Evolutionary conservation across 2,329 filamentous ascomycete species (phyloP).

Genomic region (Calonectria montana): DNA sequence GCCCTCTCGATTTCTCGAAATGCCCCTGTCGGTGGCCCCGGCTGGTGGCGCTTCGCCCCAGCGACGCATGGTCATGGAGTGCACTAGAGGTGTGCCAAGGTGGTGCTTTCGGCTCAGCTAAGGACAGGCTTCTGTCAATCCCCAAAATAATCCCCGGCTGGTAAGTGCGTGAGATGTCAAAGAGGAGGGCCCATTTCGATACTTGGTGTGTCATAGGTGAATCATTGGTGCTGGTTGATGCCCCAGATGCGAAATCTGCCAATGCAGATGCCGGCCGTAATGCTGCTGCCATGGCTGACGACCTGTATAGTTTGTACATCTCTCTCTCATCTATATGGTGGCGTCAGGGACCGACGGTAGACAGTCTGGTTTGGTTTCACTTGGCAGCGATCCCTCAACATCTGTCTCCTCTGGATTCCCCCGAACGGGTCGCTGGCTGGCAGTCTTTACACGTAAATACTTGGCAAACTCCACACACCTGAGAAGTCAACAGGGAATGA

Average conservation of each 20-base stretch:
- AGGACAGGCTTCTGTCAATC: background rate
- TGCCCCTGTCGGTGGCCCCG: slow-evolving; percentile 23
- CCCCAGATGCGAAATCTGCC: background rate
- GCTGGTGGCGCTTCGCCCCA: slow-evolving; percentile 24
- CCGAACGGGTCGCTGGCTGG: background rate
- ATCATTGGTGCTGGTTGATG: background rate
- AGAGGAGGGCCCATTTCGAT: background rate
- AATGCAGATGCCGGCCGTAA: background rate
- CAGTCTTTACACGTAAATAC: background rate
- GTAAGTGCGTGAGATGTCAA: background rate
- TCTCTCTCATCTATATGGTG: background rate
- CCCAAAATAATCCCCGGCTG: background rate
- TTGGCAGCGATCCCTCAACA: background rate
- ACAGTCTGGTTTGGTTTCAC: background rate
- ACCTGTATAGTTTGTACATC: background rate
- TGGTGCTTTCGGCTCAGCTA: slow-evolving; percentile 1
- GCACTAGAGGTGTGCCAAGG: slow-evolving; percentile 29
- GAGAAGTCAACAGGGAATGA: background rate
- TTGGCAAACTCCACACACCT: slow-evolving; percentile 5
- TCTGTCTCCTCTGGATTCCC: background rate
- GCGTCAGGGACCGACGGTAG: background rate
- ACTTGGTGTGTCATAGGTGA: background rate
- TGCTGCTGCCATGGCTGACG: background rate
- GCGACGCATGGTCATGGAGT: slow-evolving; percentile 18
- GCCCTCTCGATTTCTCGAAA: slow-evolving; percentile 6